phyloP scores from a whole-genome alignment of 768 basidiomycete species.

The Termitomyces sp. region DNA sequence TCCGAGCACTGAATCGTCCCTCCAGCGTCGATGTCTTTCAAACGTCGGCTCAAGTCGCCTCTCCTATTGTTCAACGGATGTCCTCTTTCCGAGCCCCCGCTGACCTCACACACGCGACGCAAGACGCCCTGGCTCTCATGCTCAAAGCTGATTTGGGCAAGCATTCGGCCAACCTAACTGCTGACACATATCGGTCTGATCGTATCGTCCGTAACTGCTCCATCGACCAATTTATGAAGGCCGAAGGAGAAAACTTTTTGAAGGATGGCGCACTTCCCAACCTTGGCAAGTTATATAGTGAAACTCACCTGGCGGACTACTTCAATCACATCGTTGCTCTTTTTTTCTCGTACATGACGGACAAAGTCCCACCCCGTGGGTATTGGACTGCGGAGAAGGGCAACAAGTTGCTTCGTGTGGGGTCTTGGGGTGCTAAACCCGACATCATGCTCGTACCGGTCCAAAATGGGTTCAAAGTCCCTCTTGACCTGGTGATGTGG shows the following conservation, averaged over 20 bases:
- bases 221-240: not conserved
- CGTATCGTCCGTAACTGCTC: not conserved
- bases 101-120: too few relatives aligned
- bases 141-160: too few relatives aligned
- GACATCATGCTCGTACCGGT: not conserved
- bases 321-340: not conserved
- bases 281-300: not conserved
- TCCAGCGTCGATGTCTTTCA: too few relatives aligned
- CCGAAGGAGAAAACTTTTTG: not conserved
- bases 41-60: too few relatives aligned
- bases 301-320: not conserved
- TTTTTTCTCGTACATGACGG: not conserved
- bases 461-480: not conserved
- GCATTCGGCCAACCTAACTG: not conserved
- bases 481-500: not conserved
- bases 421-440: not conserved
- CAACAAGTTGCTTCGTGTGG: not conserved
- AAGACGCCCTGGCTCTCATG: too few relatives aligned
- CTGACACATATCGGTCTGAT: not conserved
- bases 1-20: too few relatives aligned
- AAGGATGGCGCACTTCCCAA: not conserved
- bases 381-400: not conserved
- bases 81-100: too few relatives aligned
- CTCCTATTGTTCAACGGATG: too few relatives aligned
- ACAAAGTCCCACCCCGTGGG: not conserved